Evolutionary conservation across 148 eudicot genomes (phyloP), one percentile per base, ranked within the genome.

Genomic region (Vaccinium corymbosum): DNA sequence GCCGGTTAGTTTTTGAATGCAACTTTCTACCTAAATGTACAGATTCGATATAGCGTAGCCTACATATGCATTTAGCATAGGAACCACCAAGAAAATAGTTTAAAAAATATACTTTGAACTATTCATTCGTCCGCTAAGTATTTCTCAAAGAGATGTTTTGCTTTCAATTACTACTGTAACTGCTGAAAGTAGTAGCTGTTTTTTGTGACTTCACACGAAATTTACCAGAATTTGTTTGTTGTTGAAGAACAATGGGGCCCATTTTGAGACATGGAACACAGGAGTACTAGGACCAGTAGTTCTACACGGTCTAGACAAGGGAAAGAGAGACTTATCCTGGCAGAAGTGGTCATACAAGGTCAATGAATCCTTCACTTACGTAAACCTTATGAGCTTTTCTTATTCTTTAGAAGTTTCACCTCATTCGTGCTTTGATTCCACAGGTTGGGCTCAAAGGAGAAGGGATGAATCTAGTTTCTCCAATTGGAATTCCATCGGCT

Each of bases 371-470:
- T 20, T 76, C 3, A 10, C 66, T 7, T 48, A 35, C 14, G 25
- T 78, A 48, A 9, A 32, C 57, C 82, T 71, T 6, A 0, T n/a
- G 11, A 57, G 66, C 0, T 29, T 27, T 51, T 52, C 1, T 51
- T 29, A 35, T 42, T 6, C 52, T 53, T 35, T 4, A 12, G 76
- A 15, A 12, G 15, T 77, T 76, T 68, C 19, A n/a, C 42, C 52
- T 53, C 16, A 3, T 32, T 32, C 17, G 66, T 85, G 83, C 56
- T 57, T 71, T 57, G 81, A 62, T 82, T 32, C 27, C 66, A 51
- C 89, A 96, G 98, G 93, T 93, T 85, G 99, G 99, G 73, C 87
- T 97, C 78, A 92, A 87, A 87, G 99, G 99, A 59, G 99, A 97
- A 86, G 80, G 91, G 13, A 88, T 90, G 90, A 90, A 92, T 88